These are phyloP conservation scores for Neurospora discreta DNA, from an alignment of 495 filamentous ascomycete species.

Conservation along the genomic window DNA sequence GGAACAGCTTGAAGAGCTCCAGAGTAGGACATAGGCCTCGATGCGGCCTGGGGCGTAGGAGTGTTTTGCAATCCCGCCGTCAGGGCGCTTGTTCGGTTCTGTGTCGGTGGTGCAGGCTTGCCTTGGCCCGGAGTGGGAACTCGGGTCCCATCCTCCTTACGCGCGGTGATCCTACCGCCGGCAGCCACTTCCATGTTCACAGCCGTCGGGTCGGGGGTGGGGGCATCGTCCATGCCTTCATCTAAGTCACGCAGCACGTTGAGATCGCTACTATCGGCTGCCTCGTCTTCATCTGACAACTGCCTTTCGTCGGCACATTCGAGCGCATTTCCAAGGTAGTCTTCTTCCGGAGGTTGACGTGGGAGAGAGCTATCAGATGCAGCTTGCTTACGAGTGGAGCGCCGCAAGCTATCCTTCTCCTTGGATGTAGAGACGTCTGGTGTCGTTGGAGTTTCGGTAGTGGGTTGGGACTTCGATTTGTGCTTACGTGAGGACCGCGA, in stretches of 20 bases:
- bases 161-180: conserved; percentile 87
- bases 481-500: conserved; percentile 33
- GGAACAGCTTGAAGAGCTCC: conserved; percentile 66
- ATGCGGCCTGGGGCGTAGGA: conserved; percentile 37
- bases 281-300: conserved; percentile 65
- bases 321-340: conserved; percentile 51
- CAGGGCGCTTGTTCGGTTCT: conserved; percentile 33
- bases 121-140: conserved; percentile 76
- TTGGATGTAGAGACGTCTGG: conserved; percentile 26
- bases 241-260: conserved; percentile 88
- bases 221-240: conserved; percentile 68
- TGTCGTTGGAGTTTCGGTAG: conserved; percentile 24
- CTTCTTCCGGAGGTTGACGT: conserved; percentile 41
- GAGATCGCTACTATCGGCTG: conserved; percentile 54
- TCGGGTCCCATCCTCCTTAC: conserved; percentile 87
- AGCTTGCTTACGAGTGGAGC: conserved; percentile 45
- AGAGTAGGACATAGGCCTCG: conserved; percentile 62
- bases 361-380: conserved; percentile 33
- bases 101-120: conserved; percentile 17
- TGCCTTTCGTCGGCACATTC: conserved; percentile 94
- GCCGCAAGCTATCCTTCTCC: conserved; percentile 42
- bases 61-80: conserved; percentile 38
- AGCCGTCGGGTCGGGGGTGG: conserved; percentile 64
- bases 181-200: conserved; percentile 89
- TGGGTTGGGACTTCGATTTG: conserved; percentile 34